Evolutionary conservation across 805 yeast genomes (phyloP).

Genomic region (Starmerella bombicola): DNA sequence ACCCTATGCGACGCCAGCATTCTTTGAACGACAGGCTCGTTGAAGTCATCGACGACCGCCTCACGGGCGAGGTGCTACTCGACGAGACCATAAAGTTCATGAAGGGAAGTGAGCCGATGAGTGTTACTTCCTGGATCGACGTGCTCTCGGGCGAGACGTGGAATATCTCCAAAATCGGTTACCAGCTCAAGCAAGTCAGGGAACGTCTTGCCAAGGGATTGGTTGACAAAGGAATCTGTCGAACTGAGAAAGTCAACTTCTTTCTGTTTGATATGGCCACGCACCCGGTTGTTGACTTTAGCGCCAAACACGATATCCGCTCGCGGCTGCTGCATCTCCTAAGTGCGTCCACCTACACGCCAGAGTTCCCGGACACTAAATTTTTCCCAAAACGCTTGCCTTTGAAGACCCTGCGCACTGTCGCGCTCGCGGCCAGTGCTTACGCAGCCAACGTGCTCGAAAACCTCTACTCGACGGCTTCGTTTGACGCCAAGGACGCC

Average conservation of each 20-base stretch:
- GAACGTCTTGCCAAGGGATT: conserved; percentile 93
- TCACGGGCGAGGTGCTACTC: conserved; percentile 88
- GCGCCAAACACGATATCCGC: conserved; percentile 70
- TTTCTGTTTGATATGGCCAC: conserved; percentile 96
- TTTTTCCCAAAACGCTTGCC: conserved; percentile 60
- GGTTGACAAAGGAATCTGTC: conserved; percentile 89
- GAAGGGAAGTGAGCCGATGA: conserved; percentile 60
- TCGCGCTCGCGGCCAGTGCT: conserved; percentile 74
- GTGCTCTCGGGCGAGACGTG: conserved; percentile 87
- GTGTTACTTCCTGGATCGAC: conserved; percentile 87
- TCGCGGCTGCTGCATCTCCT: conserved; percentile 58
- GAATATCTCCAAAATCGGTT: conserved; percentile 87
- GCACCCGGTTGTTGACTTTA: conserved; percentile 82
- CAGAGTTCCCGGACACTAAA: conserved; percentile 41
- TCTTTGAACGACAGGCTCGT: conserved; percentile 78
- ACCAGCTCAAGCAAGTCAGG: conserved; percentile 93
- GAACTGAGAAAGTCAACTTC: conserved; percentile 92
- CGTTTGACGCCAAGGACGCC: conserved; percentile 79
- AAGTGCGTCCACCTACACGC: conserved; percentile 47
- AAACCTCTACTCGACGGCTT: conserved; percentile 58
- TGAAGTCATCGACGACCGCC: conserved; percentile 70
- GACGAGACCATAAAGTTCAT: conserved; percentile 89
- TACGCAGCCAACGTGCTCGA: conserved; percentile 95
- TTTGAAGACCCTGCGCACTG: conserved; percentile 60
- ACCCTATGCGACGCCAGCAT: conserved; percentile 79